Evolutionary conservation across 2,329 filamentous ascomycete species (phyloP).

Genomic region (Diaporthe citriasiana): DNA sequence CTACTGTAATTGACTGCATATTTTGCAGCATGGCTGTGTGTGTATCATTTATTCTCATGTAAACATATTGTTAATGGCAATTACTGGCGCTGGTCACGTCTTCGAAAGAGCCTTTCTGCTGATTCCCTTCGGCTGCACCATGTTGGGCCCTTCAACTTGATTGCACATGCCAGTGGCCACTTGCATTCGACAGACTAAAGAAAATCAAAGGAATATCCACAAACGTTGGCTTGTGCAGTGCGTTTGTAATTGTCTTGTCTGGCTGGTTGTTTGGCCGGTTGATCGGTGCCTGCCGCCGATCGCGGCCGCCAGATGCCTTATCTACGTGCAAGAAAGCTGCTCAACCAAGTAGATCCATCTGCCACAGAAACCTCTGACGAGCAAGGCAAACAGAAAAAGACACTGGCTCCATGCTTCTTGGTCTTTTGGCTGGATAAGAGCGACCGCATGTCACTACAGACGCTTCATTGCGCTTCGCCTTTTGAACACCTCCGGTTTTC

Average conservation of each 20-base stretch:
- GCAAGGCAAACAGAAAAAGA: background rate
- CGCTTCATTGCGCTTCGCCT: background rate
- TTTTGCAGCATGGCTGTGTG: no score
- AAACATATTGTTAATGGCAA: no score
- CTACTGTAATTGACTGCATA: no score
- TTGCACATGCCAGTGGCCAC: background rate
- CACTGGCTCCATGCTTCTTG: background rate
- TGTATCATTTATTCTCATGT: no score
- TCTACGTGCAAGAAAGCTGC: background rate
- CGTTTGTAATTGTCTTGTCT: background rate
- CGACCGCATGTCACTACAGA: background rate
- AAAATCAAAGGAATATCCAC: background rate
- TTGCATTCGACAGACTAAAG: background rate
- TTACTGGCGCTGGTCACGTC: no score
- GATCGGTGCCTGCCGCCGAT: background rate
- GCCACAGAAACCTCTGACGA: background rate
- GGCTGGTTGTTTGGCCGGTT: background rate
- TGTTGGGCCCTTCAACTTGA: background rate
- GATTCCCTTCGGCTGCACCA: background rate
- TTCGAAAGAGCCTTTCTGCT: no score
- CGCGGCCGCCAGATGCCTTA: background rate
- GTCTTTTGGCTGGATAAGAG: background rate
- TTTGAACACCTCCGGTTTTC: background rate
- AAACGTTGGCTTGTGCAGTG: background rate
- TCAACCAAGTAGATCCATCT: background rate